phyloP scores from a whole-genome alignment of 495 filamentous ascomycete genomes.

The Lasiosphaeria hispida region DNA sequence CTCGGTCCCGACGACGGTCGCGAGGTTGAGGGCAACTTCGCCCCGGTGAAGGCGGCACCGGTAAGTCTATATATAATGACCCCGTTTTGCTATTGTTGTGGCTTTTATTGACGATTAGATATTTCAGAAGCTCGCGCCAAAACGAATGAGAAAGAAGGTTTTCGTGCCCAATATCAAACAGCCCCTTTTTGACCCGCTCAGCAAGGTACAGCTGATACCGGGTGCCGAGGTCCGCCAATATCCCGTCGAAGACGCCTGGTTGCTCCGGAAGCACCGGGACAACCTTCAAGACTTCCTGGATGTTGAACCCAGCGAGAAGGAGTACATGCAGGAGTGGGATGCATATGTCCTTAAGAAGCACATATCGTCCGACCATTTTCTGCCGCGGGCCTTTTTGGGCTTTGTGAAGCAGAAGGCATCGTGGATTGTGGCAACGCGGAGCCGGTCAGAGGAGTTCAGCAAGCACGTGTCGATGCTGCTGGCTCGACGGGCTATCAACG shows the following conservation, averaged over 20 bases:
- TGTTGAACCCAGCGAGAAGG: constrained; percentile 47
- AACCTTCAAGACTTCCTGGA: constrained; percentile 51
- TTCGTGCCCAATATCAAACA: constrained; percentile 48
- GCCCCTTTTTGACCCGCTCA: constrained; percentile 50
- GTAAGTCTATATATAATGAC: constrained; percentile 4
- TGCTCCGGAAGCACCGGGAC: constrained; percentile 52
- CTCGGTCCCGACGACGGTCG: constrained; percentile 38
- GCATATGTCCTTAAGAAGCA: constrained; percentile 45
- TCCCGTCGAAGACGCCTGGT: constrained; percentile 47
- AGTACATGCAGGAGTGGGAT: constrained; percentile 53
- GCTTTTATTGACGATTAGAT: background rate
- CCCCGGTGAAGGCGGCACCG: background rate
- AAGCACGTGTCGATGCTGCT: constrained; percentile 46
- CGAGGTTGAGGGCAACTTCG: constrained; percentile 20
- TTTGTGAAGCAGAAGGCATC: constrained; percentile 43
- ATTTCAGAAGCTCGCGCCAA: constrained; percentile 12
- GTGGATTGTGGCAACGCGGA: constrained; percentile 42
- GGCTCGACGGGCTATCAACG: constrained; percentile 38
- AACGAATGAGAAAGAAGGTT: constrained; percentile 25
- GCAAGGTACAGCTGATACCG: constrained; percentile 46
- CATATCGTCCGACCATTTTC: constrained; percentile 45
- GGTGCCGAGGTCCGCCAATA: constrained; percentile 43
- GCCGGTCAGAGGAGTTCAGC: constrained; percentile 44
- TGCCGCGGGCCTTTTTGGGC: constrained; percentile 42
- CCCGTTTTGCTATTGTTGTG: background rate